Evolutionary conservation across 495 filamentous ascomycete genomes (phyloP).

Genomic region (Aspergillus olivimuriae): DNA sequence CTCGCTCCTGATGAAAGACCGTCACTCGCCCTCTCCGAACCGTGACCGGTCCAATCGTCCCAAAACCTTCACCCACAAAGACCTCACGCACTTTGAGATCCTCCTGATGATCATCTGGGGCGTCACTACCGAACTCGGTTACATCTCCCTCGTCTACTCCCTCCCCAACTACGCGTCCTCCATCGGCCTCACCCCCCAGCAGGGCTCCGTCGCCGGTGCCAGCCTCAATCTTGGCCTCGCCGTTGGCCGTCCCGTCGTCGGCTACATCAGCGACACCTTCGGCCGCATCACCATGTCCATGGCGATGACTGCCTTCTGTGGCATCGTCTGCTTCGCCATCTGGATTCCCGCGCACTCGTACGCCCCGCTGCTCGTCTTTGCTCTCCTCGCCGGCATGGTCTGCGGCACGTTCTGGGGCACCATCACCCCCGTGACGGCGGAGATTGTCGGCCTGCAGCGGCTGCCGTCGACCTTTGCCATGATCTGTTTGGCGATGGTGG

Average conservation of each 20-base stretch:
- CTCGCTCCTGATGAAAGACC: conserved; percentile 52
- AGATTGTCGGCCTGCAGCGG: conserved; percentile 56
- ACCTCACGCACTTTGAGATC: conserved; percentile 51
- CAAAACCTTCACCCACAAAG: conserved; percentile 46
- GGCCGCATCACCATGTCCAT: conserved; percentile 65
- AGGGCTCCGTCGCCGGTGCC: conserved; percentile 60
- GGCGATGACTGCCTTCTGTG: conserved; percentile 52
- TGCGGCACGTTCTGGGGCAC: conserved; percentile 67
- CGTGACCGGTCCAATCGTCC: background rate
- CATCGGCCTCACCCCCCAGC: conserved; percentile 54
- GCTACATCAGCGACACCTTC: conserved; percentile 56
- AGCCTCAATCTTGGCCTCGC: conserved; percentile 61
- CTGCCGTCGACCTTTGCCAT: conserved; percentile 59
- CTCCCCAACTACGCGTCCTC: conserved; percentile 61
- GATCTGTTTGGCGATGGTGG: conserved; percentile 56
- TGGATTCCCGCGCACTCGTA: conserved; percentile 63
- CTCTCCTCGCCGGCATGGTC: conserved; percentile 56
- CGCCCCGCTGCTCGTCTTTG: conserved; percentile 58
- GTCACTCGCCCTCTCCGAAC: conserved; percentile 49
- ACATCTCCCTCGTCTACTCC: conserved; percentile 65
- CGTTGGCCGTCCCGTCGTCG: conserved; percentile 61
- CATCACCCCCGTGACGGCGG: conserved; percentile 58
- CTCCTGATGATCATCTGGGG: conserved; percentile 56
- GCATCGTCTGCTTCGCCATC: conserved; percentile 55
- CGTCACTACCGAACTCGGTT: conserved; percentile 62